Evolutionary conservation across 2,329 filamentous ascomycete species (phyloP).

Genomic region (Botrytis porri): DNA sequence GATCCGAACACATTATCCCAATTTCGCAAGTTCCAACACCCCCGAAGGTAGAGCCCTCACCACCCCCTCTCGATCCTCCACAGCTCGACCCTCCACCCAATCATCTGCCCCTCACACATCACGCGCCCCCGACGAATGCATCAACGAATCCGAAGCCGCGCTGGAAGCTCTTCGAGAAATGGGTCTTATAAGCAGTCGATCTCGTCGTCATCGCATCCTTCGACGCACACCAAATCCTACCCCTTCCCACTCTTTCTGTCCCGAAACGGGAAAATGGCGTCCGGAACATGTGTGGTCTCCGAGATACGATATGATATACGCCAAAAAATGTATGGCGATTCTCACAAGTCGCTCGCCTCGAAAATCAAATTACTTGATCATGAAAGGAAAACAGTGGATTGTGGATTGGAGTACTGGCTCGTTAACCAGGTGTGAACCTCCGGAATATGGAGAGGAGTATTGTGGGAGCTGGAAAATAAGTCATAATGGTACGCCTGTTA

Average conservation of each 20-base stretch:
- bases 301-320: conserved; percentile 57
- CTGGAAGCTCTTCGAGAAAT: conserved; percentile 6
- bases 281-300: conserved; percentile 54
- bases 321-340: conserved; percentile 58
- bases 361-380: conserved; percentile 57
- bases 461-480: conserved; percentile 16
- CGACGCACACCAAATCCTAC: conserved; percentile 7
- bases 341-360: conserved; percentile 55
- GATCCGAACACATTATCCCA: conserved; percentile 29
- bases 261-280: conserved; percentile 50
- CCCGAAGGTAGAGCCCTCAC: neutral
- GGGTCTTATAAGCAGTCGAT: neutral
- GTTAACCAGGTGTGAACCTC: conserved; percentile 53
- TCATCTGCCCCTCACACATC: neutral
- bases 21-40: conserved; percentile 15
- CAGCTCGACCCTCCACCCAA: neutral
- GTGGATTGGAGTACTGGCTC: conserved; percentile 58
- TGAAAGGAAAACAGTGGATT: conserved; percentile 55
- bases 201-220: neutral
- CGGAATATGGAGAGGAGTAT: conserved; percentile 48
- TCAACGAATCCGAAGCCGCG: neutral
- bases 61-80: neutral
- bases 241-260: conserved; percentile 27
- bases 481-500: neutral
- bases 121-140: neutral